Percentiles rank a stretch among this genome's conserved stretches.
Conservation (phyloP, 169 alveolate species). For the Plasmodium billcollinsi region DNA sequence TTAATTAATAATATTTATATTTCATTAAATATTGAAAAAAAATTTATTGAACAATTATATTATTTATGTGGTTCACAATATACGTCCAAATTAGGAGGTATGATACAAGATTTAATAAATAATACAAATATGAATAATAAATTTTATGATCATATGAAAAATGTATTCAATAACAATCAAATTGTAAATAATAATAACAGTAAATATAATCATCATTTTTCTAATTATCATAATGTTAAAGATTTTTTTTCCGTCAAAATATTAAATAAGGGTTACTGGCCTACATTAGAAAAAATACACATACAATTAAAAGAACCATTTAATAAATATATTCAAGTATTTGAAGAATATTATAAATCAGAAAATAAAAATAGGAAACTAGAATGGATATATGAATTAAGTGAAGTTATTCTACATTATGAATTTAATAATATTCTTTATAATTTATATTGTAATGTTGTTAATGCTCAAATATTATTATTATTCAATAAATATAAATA, state of each 20-base stretch:
- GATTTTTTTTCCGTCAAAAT: slow-evolving; percentile 83
- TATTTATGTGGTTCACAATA: slow-evolving; percentile 88
- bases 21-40: slow-evolving; percentile 78
- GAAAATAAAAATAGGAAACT: slow-evolving; percentile 83
- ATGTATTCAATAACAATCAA: slow-evolving; percentile 3
- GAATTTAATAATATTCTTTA: slow-evolving; percentile 10
- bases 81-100: slow-evolving; percentile 89
- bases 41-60: slow-evolving; percentile 83
- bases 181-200: slow-evolving; percentile 7
- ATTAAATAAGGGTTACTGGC: slow-evolving; percentile 87
- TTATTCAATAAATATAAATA: slow-evolving; percentile 78
- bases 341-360: slow-evolving; percentile 80
- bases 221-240: not conserved
- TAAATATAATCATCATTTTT: not conserved
- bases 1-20: slow-evolving; percentile 63
- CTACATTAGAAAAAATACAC: slow-evolving; percentile 77
- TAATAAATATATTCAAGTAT: slow-evolving; percentile 73
- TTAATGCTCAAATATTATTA: slow-evolving; percentile 82
- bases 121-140: slow-evolving; percentile 75
- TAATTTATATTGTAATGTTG: slow-evolving; percentile 80
- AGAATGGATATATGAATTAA: slow-evolving; percentile 86
- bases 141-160: slow-evolving; percentile 54
- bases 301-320: slow-evolving; percentile 77
- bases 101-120: slow-evolving; percentile 84
- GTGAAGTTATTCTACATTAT: slow-evolving; percentile 78